Conservation (phyloP, 352 stramenopile species). For the Plasmopara halstedii region DNA sequence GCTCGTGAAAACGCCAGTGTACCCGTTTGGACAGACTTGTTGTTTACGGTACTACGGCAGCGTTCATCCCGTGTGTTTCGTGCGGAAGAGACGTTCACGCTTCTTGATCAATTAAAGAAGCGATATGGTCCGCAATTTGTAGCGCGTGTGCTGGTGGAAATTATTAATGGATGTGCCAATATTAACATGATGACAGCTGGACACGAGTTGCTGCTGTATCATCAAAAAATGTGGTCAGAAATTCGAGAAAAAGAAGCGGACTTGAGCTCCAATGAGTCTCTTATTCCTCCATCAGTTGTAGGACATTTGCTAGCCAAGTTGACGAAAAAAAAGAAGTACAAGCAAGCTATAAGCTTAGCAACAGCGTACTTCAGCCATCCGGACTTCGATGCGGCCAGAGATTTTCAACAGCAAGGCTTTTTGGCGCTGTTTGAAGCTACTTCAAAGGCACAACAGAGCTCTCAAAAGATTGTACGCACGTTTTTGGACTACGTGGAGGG, state of each 20-base stretch:
- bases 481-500: conserved; percentile 38
- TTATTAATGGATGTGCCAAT: conserved; percentile 64
- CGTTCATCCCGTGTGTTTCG: conserved; percentile 20
- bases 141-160: conserved; percentile 29
- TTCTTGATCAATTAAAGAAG: conserved; percentile 28
- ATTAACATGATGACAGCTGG: conserved; percentile 46
- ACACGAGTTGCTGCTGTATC: conserved; percentile 43
- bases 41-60: conserved; percentile 65
- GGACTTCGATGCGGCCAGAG: conserved; percentile 18
- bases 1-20: conserved; percentile 39
- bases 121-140: conserved; percentile 41
- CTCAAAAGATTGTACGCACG: conserved; percentile 22
- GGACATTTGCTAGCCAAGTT: conserved; percentile 47
- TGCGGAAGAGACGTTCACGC: conserved; percentile 22
- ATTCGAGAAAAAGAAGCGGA: conserved; percentile 1
- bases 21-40: conserved; percentile 59
- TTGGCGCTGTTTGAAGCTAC: conserved; percentile 40
- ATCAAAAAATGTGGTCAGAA: conserved; percentile 22
- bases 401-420: conserved; percentile 61
- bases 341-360: conserved; percentile 28
- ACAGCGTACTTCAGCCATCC: conserved; percentile 28
- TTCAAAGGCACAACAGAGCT: conserved; percentile 6
- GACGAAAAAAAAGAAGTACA: conserved; percentile 22
- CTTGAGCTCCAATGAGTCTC: conserved; percentile 3
- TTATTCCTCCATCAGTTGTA: conserved; percentile 41